Evolutionary conservation across 2,329 filamentous ascomycete species (phyloP).

Genomic region (Colletotrichum costaricense): DNA sequence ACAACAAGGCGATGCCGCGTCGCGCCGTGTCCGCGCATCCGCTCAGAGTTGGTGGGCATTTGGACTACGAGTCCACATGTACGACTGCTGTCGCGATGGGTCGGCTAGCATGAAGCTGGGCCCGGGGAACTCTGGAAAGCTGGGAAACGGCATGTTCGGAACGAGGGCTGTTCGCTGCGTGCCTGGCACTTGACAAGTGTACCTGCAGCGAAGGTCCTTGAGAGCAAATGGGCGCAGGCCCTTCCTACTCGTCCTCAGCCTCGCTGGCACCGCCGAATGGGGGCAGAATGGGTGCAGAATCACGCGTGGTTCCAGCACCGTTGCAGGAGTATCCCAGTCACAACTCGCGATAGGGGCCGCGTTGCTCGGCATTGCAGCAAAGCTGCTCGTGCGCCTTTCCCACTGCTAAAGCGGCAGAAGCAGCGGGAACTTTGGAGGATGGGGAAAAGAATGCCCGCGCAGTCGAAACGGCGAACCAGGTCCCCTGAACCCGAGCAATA

Average conservation of each 20-base stretch:
- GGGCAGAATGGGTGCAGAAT: no score
- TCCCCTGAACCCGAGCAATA: not conserved
- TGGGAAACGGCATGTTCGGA: conserved; percentile 15
- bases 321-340: conserved; percentile 14
- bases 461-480: conserved; percentile 10
- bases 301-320: not conserved
- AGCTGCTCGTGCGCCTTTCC: conserved; percentile 2
- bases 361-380: not conserved
- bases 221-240: not conserved
- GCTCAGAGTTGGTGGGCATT: not conserved
- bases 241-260: not conserved
- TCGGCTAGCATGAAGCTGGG: not conserved
- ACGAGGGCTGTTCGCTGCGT: not conserved
- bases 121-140: not conserved
- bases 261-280: not conserved
- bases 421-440: not conserved
- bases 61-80: not conserved
- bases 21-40: conserved; percentile 20
- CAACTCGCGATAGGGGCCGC: not conserved
- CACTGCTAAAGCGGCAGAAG: conserved; percentile 1
- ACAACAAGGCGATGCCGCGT: conserved; percentile 27
- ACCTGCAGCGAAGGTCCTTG: conserved; percentile 9
- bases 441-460: not conserved
- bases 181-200: conserved; percentile 16
- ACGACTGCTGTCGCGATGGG: not conserved